Evolutionary conservation across 345 rosid genomes (phyloP).

Genomic region (Capsella bursapastoris): DNA sequence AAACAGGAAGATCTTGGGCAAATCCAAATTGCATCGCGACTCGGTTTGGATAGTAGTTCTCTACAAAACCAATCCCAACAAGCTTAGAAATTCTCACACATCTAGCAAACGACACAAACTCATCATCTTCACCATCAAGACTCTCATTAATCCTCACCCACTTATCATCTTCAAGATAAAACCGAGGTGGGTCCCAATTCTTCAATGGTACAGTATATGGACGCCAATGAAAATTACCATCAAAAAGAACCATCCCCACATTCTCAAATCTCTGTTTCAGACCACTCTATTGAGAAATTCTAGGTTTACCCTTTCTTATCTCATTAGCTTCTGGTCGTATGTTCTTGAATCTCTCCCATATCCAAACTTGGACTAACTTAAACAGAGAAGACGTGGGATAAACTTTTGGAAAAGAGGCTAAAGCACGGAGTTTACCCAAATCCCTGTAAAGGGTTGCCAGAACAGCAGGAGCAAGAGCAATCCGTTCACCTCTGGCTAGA

Average conservation of each 20-base stretch:
- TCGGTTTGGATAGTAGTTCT: conserved; percentile 58
- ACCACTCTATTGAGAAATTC: conserved; percentile 47
- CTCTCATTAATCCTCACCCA: conserved; percentile 12
- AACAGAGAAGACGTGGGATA: conserved; percentile 35
- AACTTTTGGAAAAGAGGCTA: conserved; percentile 2
- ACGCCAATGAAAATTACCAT: conserved; percentile 50
- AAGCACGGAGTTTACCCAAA: conserved; percentile 22
- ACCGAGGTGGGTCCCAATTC: conserved; percentile 45
- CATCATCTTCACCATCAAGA: conserved; percentile 34
- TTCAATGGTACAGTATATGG: conserved; percentile 42
- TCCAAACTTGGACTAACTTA: conserved; percentile 55
- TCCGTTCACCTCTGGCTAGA: conserved; percentile 49
- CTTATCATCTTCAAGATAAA: conserved; percentile 42
- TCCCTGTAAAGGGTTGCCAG: conserved; percentile 53
- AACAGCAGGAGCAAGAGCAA: conserved; percentile 58
- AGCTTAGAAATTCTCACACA: conserved; percentile 51
- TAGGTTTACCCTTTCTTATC: conserved; percentile 39
- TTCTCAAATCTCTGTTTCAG: conserved; percentile 17
- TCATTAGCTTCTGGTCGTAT: conserved; percentile 41
- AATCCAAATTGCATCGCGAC: conserved; percentile 70
- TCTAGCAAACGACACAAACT: conserved; percentile 44
- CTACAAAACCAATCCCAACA: conserved; percentile 50
- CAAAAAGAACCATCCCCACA: conserved; percentile 35
- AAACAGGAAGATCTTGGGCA: conserved; percentile 58
- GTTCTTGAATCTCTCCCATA: conserved; percentile 53